Evolutionary conservation across 78 protist genomes (phyloP), one percentile per base, ranked within the genome.

Genomic region (Creolimax fragrantissima): DNA sequence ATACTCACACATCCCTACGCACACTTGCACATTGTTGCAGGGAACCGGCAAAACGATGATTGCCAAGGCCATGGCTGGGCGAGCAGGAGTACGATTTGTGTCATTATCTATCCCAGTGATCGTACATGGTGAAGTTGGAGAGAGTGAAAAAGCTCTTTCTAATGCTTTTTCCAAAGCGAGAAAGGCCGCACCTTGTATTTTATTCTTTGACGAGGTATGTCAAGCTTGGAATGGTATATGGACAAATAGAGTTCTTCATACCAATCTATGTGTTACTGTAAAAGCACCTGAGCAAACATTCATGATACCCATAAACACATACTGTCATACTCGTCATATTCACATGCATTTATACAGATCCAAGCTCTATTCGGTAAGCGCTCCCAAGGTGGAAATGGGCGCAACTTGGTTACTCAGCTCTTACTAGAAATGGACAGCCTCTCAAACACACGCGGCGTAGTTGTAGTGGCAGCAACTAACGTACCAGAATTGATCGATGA

Each of bases 11-110:
- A 11, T 17, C 74, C 74, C 74, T 17, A 11, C 74, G 39, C 74
- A 11, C 74, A 58, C 11, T 17, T 17, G 74, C 74, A 32, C 74
- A 58, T 99, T 99, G 11, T 98, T 98, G 43, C 99, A 99, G 3
- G 99, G 99, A 32, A 94, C 97, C 92, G 42, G 95, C 42, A 98
- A 98, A 92, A 98, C 99, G 4, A 74, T 97, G 81, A 6, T 98
- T 36, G 99, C 98, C 2, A 93, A 96, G 47, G 99, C 99, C 2
- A 86, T 98, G 35, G 99, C 99, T 44, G 91, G 95, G 2, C 98
- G 97, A 84, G 45, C 96, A 24, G 93, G 93, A 2, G 32, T 96
- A 35, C 95, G 95, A 85, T 98, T 98, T 41, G 32, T 98, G 43
- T 95, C 99, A 2, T 96, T 98, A 35, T 4, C 81, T 43, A 1